Evolutionary conservation across 2,329 filamentous ascomycete genomes (phyloP), one percentile per base, ranked within the genome.

Genomic region (Talaromyces sp.): DNA sequence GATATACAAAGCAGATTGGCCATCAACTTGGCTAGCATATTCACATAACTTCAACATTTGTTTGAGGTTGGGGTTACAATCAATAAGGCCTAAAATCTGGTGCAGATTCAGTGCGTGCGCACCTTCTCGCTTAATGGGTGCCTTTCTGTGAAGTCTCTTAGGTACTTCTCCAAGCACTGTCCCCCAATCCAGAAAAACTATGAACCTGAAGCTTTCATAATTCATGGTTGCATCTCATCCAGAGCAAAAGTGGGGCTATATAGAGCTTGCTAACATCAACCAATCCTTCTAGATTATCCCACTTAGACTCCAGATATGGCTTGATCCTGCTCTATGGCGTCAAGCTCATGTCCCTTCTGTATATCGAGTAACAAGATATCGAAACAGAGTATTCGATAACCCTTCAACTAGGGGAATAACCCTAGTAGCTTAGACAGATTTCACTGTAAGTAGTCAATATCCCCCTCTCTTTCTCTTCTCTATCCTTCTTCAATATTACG

Each of bases 271-370:
- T 56, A 24, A 56, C 10, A 39, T 37, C 31, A 16, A n/a, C 14
- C 14, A 56, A n/a, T 56, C 19, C 14, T 5, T 35, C 7, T 2
- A 37, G 13, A 39, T 39, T 24, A 22, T 56, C n/a, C 33, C 11
- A 24, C 4, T 39, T 22, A 14, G 14, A 35, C 13, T 22, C 5
- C 11, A 56, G 52, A 56, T 59, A 59, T 59, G 56, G 6, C 37
- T 45, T 59, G 10, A 59, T 37, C 37, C n/a, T 31, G 22, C 19
- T 45, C 39, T 59, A 59, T 59, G 56, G 56, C 56, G 43, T 39
- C 56, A 59, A 45, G 3, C 6, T 16, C 16, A 8, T 33, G 52
- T 16, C 22, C 16, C 35, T 59, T 59, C 56, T 58, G 35, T 10
- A 22, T 14, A 41, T 37, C 37, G 27, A 43, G 35, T 19, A 45